A percentile compares a stretch with the other conserved stretches of the same genome.
These are phyloP conservation scores for Thalassiosira delicatula DNA, from an alignment of 352 stramenopile genomes.

Conservation along the genomic window DNA sequence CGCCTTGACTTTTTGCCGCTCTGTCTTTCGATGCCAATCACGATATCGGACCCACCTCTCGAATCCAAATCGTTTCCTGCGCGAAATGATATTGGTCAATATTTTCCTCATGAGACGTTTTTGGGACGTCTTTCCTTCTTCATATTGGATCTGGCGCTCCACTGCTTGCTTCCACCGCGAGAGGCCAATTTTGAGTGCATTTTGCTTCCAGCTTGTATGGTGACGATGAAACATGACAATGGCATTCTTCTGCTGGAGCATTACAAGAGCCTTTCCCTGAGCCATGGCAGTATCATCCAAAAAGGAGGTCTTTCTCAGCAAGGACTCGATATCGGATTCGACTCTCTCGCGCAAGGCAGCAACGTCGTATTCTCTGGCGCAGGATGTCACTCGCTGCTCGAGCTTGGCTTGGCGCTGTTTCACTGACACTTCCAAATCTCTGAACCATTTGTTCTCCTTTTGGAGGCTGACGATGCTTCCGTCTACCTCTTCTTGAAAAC, in stretches of 20 bases:
- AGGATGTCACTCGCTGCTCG: constrained; percentile 48
- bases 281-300: constrained; percentile 52
- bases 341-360: constrained; percentile 41
- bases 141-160: constrained; percentile 30
- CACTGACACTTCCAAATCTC: constrained; percentile 47
- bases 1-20: constrained; percentile 49
- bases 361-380: constrained; percentile 53
- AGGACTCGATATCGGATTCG: constrained; percentile 44
- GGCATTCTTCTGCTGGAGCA: constrained; percentile 50
- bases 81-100: constrained; percentile 51
- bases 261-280: constrained; percentile 49
- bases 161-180: constrained; percentile 35
- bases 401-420: constrained; percentile 59
- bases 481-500: constrained; percentile 46
- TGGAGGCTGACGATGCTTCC: constrained; percentile 31
- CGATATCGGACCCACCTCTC: constrained; percentile 49
- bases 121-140: constrained; percentile 42
- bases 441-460: constrained; percentile 48
- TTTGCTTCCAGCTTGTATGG: constrained; percentile 38
- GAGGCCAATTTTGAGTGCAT: constrained; percentile 26
- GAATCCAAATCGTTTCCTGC: constrained; percentile 51
- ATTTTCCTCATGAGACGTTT: constrained; percentile 52
- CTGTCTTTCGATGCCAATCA: constrained; percentile 44
- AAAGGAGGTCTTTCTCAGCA: constrained; percentile 40
- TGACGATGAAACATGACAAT: constrained; percentile 45